Conservation (phyloP, 2,329 filamentous ascomycete species). For the Penicillium corylophilum region DNA sequence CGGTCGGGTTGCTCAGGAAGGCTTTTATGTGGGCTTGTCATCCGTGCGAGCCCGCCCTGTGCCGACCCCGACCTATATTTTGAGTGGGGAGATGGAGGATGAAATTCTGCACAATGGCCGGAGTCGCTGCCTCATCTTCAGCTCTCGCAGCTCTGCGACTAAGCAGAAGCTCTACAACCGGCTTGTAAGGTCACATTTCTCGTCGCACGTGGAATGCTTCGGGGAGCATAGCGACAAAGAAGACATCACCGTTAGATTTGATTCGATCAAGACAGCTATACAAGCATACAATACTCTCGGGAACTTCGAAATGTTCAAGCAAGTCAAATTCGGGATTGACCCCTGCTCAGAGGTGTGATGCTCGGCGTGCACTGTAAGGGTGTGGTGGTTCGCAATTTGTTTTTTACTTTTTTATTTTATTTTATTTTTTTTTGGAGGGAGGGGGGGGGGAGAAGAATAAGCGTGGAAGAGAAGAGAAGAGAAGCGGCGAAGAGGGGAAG, state of each 20-base stretch:
- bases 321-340: background rate
- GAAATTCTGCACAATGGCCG: conserved; percentile 2
- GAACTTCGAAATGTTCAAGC: background rate
- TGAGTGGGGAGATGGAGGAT: background rate
- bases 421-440: no score
- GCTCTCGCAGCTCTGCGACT: background rate
- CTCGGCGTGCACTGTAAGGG: background rate
- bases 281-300: conserved; percentile 1
- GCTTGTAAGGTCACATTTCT: background rate
- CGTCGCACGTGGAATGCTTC: conserved; percentile 5
- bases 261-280: conserved; percentile 10
- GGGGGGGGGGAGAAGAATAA: no score
- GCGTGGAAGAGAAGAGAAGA: background rate
- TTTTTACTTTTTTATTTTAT: no score
- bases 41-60: conserved; percentile 4
- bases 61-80: conserved; percentile 8
- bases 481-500: background rate
- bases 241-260: conserved; percentile 5
- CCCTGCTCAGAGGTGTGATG: conserved; percentile 1
- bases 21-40: conserved; percentile 8
- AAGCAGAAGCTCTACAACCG: background rate
- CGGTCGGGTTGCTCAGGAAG: conserved; percentile 1
- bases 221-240: conserved; percentile 2
- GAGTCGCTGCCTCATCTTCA: conserved; percentile 6
- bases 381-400: background rate